Evolutionary conservation across 2,329 filamentous ascomycete species (phyloP).

Genomic region (Fusarium dlaminii): DNA sequence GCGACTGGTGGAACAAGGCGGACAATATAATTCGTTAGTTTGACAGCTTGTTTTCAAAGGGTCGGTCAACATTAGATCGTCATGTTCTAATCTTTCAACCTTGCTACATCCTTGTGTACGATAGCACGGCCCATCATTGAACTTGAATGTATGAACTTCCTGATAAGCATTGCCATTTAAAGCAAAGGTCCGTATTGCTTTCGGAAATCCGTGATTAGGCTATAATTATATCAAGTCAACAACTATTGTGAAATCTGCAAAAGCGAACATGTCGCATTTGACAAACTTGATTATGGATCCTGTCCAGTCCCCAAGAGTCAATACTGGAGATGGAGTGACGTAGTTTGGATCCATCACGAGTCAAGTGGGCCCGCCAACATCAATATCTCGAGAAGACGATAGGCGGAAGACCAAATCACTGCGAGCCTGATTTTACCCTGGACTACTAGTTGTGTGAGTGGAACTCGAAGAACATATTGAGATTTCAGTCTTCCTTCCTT

Average conservation of each 20-base stretch:
- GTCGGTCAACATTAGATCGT: slow-evolving; percentile 30
- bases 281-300: neutral
- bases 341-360: slow-evolving; percentile 29
- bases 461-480: slow-evolving; percentile 17
- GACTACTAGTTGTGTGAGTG: slow-evolving; percentile 24
- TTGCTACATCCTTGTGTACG: slow-evolving; percentile 2
- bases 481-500: slow-evolving; percentile 23
- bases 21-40: slow-evolving; percentile 4
- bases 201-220: neutral
- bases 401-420: slow-evolving; percentile 24
- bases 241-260: neutral
- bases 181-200: neutral
- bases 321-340: slow-evolving; percentile 29
- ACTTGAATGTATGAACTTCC: neutral
- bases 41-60: slow-evolving; percentile 15
- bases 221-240: neutral
- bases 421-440: slow-evolving; percentile 22
- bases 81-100: slow-evolving; percentile 21
- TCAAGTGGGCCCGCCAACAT: slow-evolving; percentile 24
- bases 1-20: slow-evolving; percentile 11
- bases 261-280: neutral
- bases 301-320: neutral
- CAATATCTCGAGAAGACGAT: slow-evolving; percentile 29
- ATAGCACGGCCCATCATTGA: slow-evolving; percentile 7
- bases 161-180: neutral